These are phyloP conservation scores for Paraurostyla sp. DNA, from an alignment of 73 alveolate genomes.

Conservation along the genomic window DNA sequence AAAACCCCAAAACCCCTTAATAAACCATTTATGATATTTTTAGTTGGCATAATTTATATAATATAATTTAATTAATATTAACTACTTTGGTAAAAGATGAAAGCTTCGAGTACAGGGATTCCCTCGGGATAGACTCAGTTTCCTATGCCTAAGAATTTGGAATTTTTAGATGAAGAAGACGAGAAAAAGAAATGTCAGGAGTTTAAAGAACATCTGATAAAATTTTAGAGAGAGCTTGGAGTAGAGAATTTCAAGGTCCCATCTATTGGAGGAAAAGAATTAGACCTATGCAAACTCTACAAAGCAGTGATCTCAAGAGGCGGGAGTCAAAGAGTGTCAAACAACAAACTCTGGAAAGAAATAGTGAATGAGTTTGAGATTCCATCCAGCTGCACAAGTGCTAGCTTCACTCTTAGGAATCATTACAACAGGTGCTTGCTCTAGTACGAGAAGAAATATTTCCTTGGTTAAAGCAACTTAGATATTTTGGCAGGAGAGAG, in stretches of 20 bases:
- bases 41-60: no score
- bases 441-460: conserved; percentile 91
- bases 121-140: background rate
- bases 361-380: conserved; percentile 96
- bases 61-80: no score
- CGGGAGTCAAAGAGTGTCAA: conserved; percentile 94
- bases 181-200: conserved; percentile 78
- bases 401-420: conserved; percentile 95
- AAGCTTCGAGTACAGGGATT: no score
- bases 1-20: no score
- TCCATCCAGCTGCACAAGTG: conserved; percentile 98
- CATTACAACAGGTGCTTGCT: conserved; percentile 95
- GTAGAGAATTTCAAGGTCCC: conserved; percentile 96
- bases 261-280: conserved; percentile 97
- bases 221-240: conserved; percentile 81
- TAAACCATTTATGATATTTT: no score
- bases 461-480: conserved; percentile 55
- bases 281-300: conserved; percentile 95
- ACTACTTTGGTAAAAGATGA: no score
- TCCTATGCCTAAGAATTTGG: conserved; percentile 53
- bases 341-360: conserved; percentile 97
- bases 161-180: conserved; percentile 76
- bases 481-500: background rate
- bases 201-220: conserved; percentile 84
- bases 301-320: conserved; percentile 97